Conservation (phyloP, 169 alveolate genomes). For the Perkinsus marinus region DNA sequence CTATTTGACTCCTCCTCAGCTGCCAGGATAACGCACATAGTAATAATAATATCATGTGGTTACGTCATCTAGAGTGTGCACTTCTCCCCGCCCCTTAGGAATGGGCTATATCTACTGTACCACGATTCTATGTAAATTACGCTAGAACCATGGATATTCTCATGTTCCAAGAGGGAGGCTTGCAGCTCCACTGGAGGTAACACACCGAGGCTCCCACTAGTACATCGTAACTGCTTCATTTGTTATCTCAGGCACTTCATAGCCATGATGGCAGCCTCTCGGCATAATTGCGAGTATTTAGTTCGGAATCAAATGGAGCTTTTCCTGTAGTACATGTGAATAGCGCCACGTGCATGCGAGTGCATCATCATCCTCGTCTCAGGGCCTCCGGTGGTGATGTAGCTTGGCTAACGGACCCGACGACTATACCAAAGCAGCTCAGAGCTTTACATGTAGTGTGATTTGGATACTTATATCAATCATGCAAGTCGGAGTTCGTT, state of each 20-base stretch:
- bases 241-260: neutral
- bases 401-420: neutral
- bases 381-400: neutral
- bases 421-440: neutral
- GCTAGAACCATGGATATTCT: neutral
- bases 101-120: neutral
- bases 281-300: neutral
- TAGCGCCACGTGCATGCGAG: no score
- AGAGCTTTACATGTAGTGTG: neutral
- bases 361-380: no score
- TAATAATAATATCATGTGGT: neutral
- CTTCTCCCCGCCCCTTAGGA: neutral
- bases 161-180: neutral
- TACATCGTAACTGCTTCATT: neutral
- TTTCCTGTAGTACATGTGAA: neutral
- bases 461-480: neutral
- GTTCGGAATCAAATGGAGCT: neutral
- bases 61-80: no score
- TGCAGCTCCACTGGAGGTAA: neutral
- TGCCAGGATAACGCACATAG: neutral
- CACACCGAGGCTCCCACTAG: neutral
- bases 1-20: neutral
- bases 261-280: neutral
- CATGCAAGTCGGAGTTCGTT: neutral
- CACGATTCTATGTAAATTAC: neutral